Base-by-base conservation (phyloP, 1,284 basidiomycete species). In the Meira nashicola region DNA sequence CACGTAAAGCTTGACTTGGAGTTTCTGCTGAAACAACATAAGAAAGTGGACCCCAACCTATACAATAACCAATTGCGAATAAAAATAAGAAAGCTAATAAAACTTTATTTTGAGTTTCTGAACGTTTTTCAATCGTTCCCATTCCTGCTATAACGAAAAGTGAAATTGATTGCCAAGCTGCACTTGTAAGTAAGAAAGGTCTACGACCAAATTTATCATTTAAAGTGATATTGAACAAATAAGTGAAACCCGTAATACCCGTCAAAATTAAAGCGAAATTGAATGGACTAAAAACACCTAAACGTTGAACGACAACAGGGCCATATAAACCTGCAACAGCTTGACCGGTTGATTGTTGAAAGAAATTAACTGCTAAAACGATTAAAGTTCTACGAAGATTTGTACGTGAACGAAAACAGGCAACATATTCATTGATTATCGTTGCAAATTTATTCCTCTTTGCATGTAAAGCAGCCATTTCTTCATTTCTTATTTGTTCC, bases 51-150 rank as follows among this genome's bases (percentile, higher is more conserved):
- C 81, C 81, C 81, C 81, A 82, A 4, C 79, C 79, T 43, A 80
- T 54, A 71, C 81, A 81, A 76, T 80, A 80, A 17, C 74, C 77
- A 65, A 80, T 80, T 38, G 78, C 58, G 65, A 79, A 81, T 54
- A 81, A 74, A 69, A 79, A 80, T 64, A 81, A 80, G 78, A 81
- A 80, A 33, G 80, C 80, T 21, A 79, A 80, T 47, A 82, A 77
- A 19, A 76, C 76, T 19, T 79, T 76, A 63, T 78, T 77, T 48
- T 74, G 57, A 41, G 62, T 65, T 28, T 54, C 56, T 37, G 44
- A 67, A 4, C 28, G 28, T 33, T 33, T 33, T 33, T 33, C 28
- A 33, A 33, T 8, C 25, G 17, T 48, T 37, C 80, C 80, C n/a
- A 81, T 69, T 25, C 66, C 70, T 37, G 79, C 80, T 41, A 77